Conservation (phyloP, 1,139 yeast genomes). For the Saccharomyces hybrid region DNA sequence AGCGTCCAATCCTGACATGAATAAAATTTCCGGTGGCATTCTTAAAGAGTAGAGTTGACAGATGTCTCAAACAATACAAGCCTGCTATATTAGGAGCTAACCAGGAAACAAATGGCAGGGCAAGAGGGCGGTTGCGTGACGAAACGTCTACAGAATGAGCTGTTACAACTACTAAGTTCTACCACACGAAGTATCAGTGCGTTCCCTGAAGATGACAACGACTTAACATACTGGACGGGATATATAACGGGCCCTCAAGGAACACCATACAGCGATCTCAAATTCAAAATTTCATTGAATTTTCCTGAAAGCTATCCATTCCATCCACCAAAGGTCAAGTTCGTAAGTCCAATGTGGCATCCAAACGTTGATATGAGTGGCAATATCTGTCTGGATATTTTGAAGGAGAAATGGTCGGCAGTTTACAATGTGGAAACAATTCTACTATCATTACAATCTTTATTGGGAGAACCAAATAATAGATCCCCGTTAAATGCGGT, state of each 20-base stretch:
- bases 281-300: constrained; percentile 44
- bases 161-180: constrained; percentile 46
- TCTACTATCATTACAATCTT: constrained; percentile 49
- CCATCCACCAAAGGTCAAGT: constrained; percentile 52
- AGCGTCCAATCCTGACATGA: neutral
- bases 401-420: constrained; percentile 59
- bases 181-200: constrained; percentile 45
- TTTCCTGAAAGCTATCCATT: constrained; percentile 59
- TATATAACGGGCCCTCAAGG: constrained; percentile 57
- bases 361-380: constrained; percentile 66
- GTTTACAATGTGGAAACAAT: constrained; percentile 56
- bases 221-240: constrained; percentile 53
- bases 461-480: constrained; percentile 50
- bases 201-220: constrained; percentile 46
- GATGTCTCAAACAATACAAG: no score
- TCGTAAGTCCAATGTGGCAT: constrained; percentile 62
- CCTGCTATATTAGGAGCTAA: neutral
- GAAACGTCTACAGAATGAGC: constrained; percentile 41
- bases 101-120: constrained; percentile 3
- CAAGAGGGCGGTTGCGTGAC: constrained; percentile 12
- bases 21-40: neutral
- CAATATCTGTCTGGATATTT: constrained; percentile 37
- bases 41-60: no score
- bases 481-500: constrained; percentile 43
- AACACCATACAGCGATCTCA: constrained; percentile 47